phyloP scores from a whole-genome alignment of 2,329 filamentous ascomycete genomes.

The Lasiodiplodia theobromae region DNA sequence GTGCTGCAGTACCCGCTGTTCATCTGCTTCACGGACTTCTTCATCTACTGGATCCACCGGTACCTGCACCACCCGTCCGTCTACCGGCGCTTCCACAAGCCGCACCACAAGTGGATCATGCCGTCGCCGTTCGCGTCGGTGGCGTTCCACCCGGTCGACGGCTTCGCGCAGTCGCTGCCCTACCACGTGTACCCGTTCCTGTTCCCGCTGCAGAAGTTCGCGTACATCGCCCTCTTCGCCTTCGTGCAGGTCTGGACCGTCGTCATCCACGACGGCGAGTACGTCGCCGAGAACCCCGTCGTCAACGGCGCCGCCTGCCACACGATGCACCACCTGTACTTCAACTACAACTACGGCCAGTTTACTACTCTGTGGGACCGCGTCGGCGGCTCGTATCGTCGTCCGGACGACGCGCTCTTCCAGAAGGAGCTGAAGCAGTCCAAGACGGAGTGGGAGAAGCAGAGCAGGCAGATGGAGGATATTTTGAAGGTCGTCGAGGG shows the following conservation, averaged over 20 bases:
- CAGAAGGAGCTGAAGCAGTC: slow-evolving; percentile 85
- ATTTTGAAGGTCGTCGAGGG: slow-evolving; percentile 78
- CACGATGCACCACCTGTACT: slow-evolving; percentile 51
- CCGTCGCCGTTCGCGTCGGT: slow-evolving; percentile 57
- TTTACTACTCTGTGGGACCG: slow-evolving; percentile 94
- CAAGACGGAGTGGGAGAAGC: slow-evolving; percentile 77
- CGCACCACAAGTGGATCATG: slow-evolving; percentile 60
- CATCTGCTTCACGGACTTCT: slow-evolving; percentile 56
- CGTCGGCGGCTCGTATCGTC: slow-evolving; percentile 82
- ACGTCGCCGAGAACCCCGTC: slow-evolving; percentile 56
- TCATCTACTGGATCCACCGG: slow-evolving; percentile 59
- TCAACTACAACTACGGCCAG: slow-evolving; percentile 92
- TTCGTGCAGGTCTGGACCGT: slow-evolving; percentile 59
- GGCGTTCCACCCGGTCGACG: slow-evolving; percentile 58
- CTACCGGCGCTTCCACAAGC: slow-evolving; percentile 59
- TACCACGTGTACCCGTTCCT: slow-evolving; percentile 57
- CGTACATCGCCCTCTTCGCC: slow-evolving; percentile 55
- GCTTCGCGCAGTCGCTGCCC: slow-evolving; percentile 55
- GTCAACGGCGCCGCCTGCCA: slow-evolving; percentile 59
- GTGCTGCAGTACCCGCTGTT: slow-evolving; percentile 49
- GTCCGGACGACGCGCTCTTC: slow-evolving; percentile 86
- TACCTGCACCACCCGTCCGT: slow-evolving; percentile 55
- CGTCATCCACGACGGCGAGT: slow-evolving; percentile 59
- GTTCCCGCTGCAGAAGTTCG: slow-evolving; percentile 56
- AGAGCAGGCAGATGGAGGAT: slow-evolving; percentile 76